Percentiles rank a stretch among this genome's conserved stretches.
These are phyloP conservation scores for Spongispora temasekensis DNA, from an alignment of 1,284 basidiomycete species.

Conservation along the genomic window DNA sequence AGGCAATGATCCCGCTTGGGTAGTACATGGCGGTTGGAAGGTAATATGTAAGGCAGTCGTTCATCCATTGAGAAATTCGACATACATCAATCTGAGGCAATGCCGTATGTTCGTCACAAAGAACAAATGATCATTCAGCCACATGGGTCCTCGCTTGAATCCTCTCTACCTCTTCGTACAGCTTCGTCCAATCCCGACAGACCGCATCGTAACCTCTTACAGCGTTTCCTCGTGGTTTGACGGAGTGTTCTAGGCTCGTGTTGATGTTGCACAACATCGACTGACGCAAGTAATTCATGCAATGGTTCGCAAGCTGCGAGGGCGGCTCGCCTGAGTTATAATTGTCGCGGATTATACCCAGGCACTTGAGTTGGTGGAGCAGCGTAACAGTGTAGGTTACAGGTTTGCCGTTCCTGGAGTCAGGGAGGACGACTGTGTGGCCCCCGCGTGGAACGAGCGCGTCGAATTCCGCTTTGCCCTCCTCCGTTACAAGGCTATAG, in stretches of 20 bases:
- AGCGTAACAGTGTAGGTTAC: slow-evolving; percentile 19
- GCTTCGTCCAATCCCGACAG: slow-evolving; percentile 18
- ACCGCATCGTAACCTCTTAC: slow-evolving; percentile 18
- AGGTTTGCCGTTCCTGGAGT: slow-evolving; percentile 15
- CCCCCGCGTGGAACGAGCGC: slow-evolving; percentile 15
- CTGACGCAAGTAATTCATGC: slow-evolving; percentile 17
- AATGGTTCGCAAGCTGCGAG: slow-evolving; percentile 15
- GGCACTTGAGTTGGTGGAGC: slow-evolving; percentile 15
- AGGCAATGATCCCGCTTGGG: too few species aligned
- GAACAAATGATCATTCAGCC: neutral
- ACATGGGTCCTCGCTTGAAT: slow-evolving; percentile 5
- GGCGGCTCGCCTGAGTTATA: slow-evolving; percentile 4
- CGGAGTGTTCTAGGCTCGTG: slow-evolving; percentile 15
- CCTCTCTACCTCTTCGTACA: slow-evolving; percentile 19
- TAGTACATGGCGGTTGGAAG: too few species aligned
- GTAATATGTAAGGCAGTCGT: too few species aligned
- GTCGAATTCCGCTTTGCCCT: slow-evolving; percentile 19
- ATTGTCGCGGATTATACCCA: slow-evolving; percentile 18
- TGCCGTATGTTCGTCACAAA: too few species aligned
- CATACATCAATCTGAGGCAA: too few species aligned
- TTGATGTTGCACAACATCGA: slow-evolving; percentile 17
- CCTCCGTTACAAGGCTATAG: slow-evolving; percentile 9
- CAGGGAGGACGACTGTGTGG: slow-evolving; percentile 14
- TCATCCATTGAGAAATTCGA: too few species aligned
- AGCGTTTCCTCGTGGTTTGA: slow-evolving; percentile 7